phyloP scores from a whole-genome alignment of 257 asterid genomes.

The Fraxinus pennsylvanica region DNA sequence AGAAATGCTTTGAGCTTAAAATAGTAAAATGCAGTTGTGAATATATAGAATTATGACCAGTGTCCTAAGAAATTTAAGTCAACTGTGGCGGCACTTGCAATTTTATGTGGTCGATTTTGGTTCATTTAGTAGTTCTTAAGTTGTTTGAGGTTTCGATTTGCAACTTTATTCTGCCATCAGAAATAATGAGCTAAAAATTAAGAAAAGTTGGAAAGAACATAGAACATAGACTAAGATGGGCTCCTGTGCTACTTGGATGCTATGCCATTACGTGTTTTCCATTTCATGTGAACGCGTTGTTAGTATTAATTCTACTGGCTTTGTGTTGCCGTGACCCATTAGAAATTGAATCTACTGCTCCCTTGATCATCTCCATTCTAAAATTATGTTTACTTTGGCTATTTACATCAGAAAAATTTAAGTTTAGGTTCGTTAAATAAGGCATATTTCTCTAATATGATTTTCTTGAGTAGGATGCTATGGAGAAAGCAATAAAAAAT shows the following conservation, averaged over 20 bases:
- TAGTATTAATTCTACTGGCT: not conserved
- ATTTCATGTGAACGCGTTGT: not conserved
- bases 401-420: no score
- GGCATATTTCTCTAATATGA: not conserved
- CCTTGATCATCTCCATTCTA: not conserved
- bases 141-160: not conserved
- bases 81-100: not conserved
- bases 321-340: not conserved
- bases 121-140: not conserved
- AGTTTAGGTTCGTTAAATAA: not conserved
- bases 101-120: not conserved
- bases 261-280: not conserved
- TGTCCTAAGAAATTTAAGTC: not conserved
- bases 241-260: not conserved
- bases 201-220: not conserved
- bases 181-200: not conserved
- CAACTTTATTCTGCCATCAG: not conserved
- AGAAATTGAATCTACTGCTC: not conserved
- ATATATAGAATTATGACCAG: not conserved
- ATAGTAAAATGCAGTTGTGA: not conserved
- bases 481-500: slow-evolving; percentile 97
- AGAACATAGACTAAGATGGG: not conserved
- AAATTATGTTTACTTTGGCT: not conserved
- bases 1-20: not conserved
- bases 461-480: slow-evolving; percentile 73